Evolutionary conservation across 441 rosid species (phyloP).

Genomic region (Biscutella laevigata): DNA sequence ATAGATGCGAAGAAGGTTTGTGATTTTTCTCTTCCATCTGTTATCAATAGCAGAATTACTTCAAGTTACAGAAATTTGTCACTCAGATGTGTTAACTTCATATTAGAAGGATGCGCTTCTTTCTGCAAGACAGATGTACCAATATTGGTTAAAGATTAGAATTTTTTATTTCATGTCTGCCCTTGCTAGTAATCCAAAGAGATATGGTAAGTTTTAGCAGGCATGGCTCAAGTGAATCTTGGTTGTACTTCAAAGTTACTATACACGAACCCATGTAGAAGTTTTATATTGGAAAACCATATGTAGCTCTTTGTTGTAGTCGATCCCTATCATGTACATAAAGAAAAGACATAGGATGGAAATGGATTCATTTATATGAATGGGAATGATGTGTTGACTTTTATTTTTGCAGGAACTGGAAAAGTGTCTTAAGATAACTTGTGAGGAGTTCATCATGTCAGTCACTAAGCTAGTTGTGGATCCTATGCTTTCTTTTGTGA

Average conservation of each 20-base stretch:
- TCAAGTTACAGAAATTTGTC: slow-evolving; percentile 13
- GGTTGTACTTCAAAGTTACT: too few relatives aligned
- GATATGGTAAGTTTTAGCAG: not conserved
- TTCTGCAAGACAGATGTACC: slow-evolving; percentile 7
- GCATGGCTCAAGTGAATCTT: too few relatives aligned
- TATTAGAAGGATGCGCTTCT: not conserved
- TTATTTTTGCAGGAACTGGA: slow-evolving; percentile 68
- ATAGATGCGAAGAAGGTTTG: slow-evolving; percentile 92
- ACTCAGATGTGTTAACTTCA: not conserved
- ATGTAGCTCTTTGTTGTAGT: not conserved
- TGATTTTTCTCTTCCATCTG: slow-evolving; percentile 10
- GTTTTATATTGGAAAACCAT: not conserved
- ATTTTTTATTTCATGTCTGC: not conserved
- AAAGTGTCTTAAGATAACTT: slow-evolving; percentile 85
- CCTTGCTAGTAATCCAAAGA: not conserved
- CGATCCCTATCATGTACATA: not conserved
- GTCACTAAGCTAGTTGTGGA: slow-evolving; percentile 90
- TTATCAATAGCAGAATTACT: not conserved
- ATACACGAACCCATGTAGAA: not conserved
- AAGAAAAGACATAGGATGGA: not conserved
- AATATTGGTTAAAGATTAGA: not conserved
- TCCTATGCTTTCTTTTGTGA: slow-evolving; percentile 89
- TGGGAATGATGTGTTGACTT: slow-evolving; percentile 1
- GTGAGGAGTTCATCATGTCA: slow-evolving; percentile 97
- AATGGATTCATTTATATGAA: not conserved